A percentile compares a stretch with the other conserved stretches of the same genome.
Evolutionary conservation across 2,329 filamentous ascomycete species (phyloP).

Genomic region (Trichoderma sp.): DNA sequence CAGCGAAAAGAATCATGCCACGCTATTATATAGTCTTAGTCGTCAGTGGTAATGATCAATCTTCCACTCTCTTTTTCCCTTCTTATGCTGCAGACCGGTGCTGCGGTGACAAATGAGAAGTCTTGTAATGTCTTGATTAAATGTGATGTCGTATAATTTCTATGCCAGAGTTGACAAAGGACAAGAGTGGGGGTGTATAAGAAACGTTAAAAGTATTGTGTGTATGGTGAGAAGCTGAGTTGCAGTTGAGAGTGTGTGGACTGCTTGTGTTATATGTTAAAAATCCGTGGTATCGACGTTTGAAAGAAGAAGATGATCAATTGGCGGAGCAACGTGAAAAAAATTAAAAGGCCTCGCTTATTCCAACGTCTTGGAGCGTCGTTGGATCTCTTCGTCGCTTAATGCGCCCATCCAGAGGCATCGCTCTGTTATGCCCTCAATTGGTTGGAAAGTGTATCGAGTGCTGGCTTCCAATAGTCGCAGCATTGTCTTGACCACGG

Average conservation of each 20-base stretch:
- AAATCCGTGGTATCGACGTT: neutral
- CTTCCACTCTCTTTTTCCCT: neutral
- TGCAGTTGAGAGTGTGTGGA: neutral
- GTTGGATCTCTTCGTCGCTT: slow-evolving; percentile 71
- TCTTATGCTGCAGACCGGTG: neutral
- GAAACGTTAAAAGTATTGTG: neutral
- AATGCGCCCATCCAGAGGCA: slow-evolving; percentile 85
- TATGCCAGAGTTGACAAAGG: neutral
- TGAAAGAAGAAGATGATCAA: neutral
- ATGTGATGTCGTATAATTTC: neutral
- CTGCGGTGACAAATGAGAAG: neutral
- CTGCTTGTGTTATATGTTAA: slow-evolving; percentile 6
- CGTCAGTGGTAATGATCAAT: slow-evolving; percentile 3
- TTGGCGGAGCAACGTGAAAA: neutral
- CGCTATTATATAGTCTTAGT: slow-evolving; percentile 8
- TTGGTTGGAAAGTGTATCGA: slow-evolving; percentile 70
- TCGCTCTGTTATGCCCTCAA: slow-evolving; percentile 75
- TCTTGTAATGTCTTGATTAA: neutral
- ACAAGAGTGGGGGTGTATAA: neutral
- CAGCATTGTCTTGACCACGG: slow-evolving; percentile 76
- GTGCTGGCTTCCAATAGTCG: slow-evolving; percentile 78
- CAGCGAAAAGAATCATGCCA: slow-evolving; percentile 11
- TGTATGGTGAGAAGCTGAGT: neutral
- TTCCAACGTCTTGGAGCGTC: slow-evolving; percentile 54
- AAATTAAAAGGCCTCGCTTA: slow-evolving; percentile 19